Base-by-base conservation (phyloP, 768 basidiomycete genomes). In the Hygrophorus pudorinus region DNA sequence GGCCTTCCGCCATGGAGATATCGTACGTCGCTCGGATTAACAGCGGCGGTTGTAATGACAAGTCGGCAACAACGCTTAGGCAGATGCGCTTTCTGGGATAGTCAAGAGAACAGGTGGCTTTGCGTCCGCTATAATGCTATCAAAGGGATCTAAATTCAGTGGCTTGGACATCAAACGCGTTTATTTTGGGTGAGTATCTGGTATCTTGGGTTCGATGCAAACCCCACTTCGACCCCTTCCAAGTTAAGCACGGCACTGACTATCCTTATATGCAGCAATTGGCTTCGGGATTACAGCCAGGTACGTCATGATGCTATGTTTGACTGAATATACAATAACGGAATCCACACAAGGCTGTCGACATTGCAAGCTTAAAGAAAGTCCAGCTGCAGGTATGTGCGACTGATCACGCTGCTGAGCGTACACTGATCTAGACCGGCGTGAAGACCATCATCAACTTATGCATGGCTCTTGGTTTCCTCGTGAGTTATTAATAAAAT, bases 1-100 rank as follows among this genome's bases (percentile, higher is more conserved):
- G 51, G 85, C 85, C 1, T 87, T 86, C 63, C 68, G 89, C 38
- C 91, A 96, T 57, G 92, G 92, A 34, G 90, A 96, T 61, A 91
- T 96, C 39, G 76, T 76, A 73, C 69, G 66, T 53, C 2, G 29
- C 49, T 13, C 18, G 35, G 24, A 24, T 24, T 7, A 24, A 24
- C 24, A 38, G 10, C 21, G 24, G 47, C 50, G 29, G 54, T 45
- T 49, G 52, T 10, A 54, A 50, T 17, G 54, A 65, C 9, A 24
- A 64, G 58, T 47, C 50, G 56, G 24, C 14, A 2, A 2, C 3
- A 0, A 29, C 30, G 11, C 2, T 39, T 61, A 89, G 82, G 86
- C 86, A 68, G 81, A 86, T 59, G 61, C 72, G 0, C 67, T 87
- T 2, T 59, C 69, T n/a, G 73, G 80, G 24, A 58, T 85, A 6